Base-by-base conservation (phyloP, 345 rosid genomes). In the Camelina laxa region DNA sequence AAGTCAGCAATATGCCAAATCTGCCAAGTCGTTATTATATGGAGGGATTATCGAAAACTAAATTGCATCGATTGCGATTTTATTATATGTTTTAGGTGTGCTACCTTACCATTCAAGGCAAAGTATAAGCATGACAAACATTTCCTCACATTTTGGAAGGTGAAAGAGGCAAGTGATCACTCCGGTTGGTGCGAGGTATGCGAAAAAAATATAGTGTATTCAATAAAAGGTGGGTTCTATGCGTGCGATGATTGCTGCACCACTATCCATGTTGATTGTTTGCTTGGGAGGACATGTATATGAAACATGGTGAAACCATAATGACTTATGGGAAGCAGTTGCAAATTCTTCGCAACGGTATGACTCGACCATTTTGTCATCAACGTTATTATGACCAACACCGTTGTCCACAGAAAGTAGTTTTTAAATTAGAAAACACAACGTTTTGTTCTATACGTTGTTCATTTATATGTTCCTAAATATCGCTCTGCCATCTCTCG, bases 61-160 rank as follows among this genome's bases (percentile, higher is more conserved):
- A 45, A 22, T 7, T 71, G 75, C 75, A 38, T 60, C 35, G 50
- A 71, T 8, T 71, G 67, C 14, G 9, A 20, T 38, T 70, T 17
- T 14, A 11, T 21, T 9, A 36, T 78, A 33, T 57, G 44, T 24
- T 44, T 66, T 5, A 20, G 0, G 14, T 51, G 45, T 20, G 20
- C 65, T 2, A 67, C 19, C 0, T 6, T 49, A 11, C 77, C 69
- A 6, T 31, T 15, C 51, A 72, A n/a, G 33, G 63, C 50, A 38
- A 15, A 7, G 60, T 65, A 42, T 13, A 69, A 69, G 65, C 51
- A 76, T 9, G 75, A 61, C 42, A 56, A 4, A 5, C 73, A 72
- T 65, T 15, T 21, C 10, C 74, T 78, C 4, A 39, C 17, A 0
- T 60, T 72, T 5, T 12, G 31, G 1, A 38, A 44, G 30, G 10